Evolutionary conservation across 768 basidiomycete genomes (phyloP), one percentile per base, ranked within the genome.

Genomic region (Suillus ampliporus): DNA sequence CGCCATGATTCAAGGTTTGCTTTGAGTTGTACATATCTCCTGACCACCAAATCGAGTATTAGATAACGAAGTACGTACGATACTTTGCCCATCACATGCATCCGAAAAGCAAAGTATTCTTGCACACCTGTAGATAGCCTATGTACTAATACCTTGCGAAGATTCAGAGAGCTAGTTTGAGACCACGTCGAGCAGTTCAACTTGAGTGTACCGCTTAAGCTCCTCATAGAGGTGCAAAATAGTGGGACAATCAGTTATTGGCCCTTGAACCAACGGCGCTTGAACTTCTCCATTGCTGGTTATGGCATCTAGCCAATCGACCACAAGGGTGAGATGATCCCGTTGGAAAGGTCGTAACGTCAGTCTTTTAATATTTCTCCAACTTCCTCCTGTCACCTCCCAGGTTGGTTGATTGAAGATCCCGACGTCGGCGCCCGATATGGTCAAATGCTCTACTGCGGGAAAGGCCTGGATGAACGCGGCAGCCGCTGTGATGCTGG

Each of bases 391-490:
- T 15, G 23, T 37, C n/a, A 21, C 13, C 19, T 19, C 23, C 37
- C 52, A 23, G 37, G 2, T 38, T 38, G 23, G 37, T 5, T 57
- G 58, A 8, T 67, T 65, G 58, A 74, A 67, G 10, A 68, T 68
- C 0, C 72, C 74, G 17, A 73, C 63, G 26, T 74, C 72, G 14
- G 69, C 58, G 5, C 74, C 69, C 2, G 72, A 71, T 7, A 76
- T 64, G 15, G 63, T 74, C 23, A 60, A 66, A 19, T 68, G 63
- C 1, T 64, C 63, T 26, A 63, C 57, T 8, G 31, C 59, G 9
- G 73, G 73, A n/a, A 74, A 74, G 8, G 74, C 73, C 1, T 67
- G 67, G 43, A 74, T 66, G 54, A 74, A 74, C 0, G 69, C 58
- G 4, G 67, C 56, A 15, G 73, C 71, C 0, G 72, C 67, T 4